Conservation (phyloP, 2,329 filamentous ascomycete genomes). For the Verticillium zaregamsianum region DNA sequence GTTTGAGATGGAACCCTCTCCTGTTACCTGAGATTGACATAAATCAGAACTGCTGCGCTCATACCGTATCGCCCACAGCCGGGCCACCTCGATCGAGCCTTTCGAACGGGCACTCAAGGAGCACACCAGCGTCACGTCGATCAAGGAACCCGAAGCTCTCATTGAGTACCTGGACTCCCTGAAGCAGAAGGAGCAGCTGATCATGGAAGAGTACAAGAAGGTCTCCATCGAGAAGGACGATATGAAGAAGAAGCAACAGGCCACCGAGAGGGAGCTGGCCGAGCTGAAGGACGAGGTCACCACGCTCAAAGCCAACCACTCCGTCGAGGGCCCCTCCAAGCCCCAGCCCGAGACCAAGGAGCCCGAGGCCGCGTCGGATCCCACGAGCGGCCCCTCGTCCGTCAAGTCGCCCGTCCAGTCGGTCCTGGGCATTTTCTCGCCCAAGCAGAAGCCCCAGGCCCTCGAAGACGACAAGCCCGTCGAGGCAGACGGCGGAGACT, state of each 20-base stretch:
- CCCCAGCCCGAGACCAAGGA: constrained; percentile 20
- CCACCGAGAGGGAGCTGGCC: constrained; percentile 61
- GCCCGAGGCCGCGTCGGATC: neutral
- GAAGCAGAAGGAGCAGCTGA: constrained; percentile 83
- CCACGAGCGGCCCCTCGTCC: constrained; percentile 18
- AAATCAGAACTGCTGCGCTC: constrained; percentile 76
- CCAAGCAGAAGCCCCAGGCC: constrained; percentile 35
- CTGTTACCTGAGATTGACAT: neutral
- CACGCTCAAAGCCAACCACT: constrained; percentile 29
- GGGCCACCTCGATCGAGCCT: constrained; percentile 81
- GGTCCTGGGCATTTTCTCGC: constrained; percentile 45
- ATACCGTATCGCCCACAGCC: constrained; percentile 85
- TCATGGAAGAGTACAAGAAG: constrained; percentile 87
- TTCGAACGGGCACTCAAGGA: constrained; percentile 91
- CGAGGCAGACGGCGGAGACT: constrained; percentile 44
- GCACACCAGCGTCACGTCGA: constrained; percentile 86
- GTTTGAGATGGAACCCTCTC: constrained; percentile 7
- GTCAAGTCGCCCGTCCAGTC: constrained; percentile 43
- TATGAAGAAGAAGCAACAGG: constrained; percentile 71
- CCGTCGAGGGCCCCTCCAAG: constrained; percentile 21
- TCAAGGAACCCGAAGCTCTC: constrained; percentile 77
- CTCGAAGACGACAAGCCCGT: constrained; percentile 26
- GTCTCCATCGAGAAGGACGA: constrained; percentile 78
- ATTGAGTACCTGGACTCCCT: constrained; percentile 88
- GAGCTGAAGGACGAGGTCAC: constrained; percentile 53